Conservation (phyloP, 2,329 filamentous ascomycete species). For the Zymoseptoria crescenta region DNA sequence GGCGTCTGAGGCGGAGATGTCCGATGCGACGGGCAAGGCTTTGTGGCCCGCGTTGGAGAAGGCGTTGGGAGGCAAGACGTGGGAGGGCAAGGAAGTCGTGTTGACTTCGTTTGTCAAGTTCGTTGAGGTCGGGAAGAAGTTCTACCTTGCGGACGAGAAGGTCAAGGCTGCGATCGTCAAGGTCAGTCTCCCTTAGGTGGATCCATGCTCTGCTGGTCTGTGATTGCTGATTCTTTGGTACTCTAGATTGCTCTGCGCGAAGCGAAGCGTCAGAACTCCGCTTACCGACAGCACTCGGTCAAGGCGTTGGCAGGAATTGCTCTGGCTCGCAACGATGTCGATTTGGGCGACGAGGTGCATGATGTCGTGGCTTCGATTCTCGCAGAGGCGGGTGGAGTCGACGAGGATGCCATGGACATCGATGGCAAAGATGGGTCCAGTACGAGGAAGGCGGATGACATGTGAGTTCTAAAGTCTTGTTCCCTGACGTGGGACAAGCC, state of each 20-base stretch:
- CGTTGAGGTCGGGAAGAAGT: constrained; percentile 52
- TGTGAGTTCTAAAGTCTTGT: constrained; percentile 17
- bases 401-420: constrained; percentile 61
- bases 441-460: constrained; percentile 17
- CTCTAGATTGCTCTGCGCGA: constrained; percentile 67
- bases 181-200: constrained; percentile 37
- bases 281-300: constrained; percentile 71
- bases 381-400: constrained; percentile 38
- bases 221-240: neutral
- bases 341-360: constrained; percentile 61
- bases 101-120: constrained; percentile 74
- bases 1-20: constrained; percentile 48
- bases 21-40: constrained; percentile 23
- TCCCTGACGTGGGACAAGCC: neutral
- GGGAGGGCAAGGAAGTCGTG: constrained; percentile 82
- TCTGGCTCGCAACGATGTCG: constrained; percentile 58
- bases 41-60: constrained; percentile 83
- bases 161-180: constrained; percentile 58
- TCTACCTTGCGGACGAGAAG: constrained; percentile 52
- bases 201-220: neutral
- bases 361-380: constrained; percentile 57
- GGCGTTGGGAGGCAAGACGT: constrained; percentile 79
- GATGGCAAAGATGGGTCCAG: constrained; percentile 38
- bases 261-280: constrained; percentile 83
- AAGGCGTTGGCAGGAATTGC: constrained; percentile 64